phyloP scores from a whole-genome alignment of 2,329 filamentous ascomycete species.

The Fragosphaeria purpurea region DNA sequence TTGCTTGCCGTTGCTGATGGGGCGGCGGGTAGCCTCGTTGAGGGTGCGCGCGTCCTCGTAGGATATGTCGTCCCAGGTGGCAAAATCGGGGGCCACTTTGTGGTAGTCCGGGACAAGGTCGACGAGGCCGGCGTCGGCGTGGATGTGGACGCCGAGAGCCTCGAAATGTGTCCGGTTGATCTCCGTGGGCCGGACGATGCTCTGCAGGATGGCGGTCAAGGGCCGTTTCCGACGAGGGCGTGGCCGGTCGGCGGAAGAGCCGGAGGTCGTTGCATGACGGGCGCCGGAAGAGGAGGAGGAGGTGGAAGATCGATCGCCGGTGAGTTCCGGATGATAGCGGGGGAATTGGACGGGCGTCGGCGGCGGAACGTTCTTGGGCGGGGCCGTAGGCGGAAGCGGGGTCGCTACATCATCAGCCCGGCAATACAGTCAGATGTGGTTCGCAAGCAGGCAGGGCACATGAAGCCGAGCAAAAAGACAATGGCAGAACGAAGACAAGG shows the following conservation, averaged over 20 bases:
- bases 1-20: slow-evolving; percentile 41
- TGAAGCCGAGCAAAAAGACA: background rate
- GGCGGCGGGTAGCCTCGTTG: slow-evolving; percentile 37
- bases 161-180: slow-evolving; percentile 40
- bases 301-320: slow-evolving; percentile 2
- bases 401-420: background rate
- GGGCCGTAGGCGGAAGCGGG: slow-evolving; percentile 15
- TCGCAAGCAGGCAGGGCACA: slow-evolving; percentile 9
- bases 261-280: background rate
- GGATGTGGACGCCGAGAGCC: slow-evolving; percentile 48
- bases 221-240: slow-evolving; percentile 18
- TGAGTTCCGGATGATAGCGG: slow-evolving; percentile 24
- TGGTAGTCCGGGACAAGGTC: slow-evolving; percentile 43
- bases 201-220: slow-evolving; percentile 41
- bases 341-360: slow-evolving; percentile 47
- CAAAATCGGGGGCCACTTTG: slow-evolving; percentile 42
- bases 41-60: slow-evolving; percentile 38
- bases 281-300: background rate
- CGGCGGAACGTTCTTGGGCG: slow-evolving; percentile 43
- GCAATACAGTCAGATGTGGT: no score
- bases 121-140: slow-evolving; percentile 34
- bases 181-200: slow-evolving; percentile 42
- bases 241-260: background rate
- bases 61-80: slow-evolving; percentile 38
- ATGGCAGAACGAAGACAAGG: slow-evolving; percentile 3